phyloP scores from a whole-genome alignment of 352 stramenopile species.

The Globisporangium irregulare region DNA sequence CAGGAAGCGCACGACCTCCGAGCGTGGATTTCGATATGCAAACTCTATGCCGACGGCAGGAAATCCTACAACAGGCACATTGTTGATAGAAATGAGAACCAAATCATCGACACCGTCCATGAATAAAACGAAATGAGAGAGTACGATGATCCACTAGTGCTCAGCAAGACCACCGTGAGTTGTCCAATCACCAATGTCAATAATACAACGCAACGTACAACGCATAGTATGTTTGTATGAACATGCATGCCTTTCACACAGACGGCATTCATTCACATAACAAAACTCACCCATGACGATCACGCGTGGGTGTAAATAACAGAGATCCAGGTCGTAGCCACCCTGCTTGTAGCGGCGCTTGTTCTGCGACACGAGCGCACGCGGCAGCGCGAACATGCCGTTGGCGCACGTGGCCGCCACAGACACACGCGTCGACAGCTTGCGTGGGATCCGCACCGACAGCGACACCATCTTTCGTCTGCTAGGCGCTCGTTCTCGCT shows the following conservation, averaged over 20 bases:
- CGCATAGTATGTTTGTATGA: background rate
- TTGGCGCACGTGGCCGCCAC: constrained; percentile 28
- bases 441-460: background rate
- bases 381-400: constrained; percentile 42
- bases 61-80: constrained; percentile 32
- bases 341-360: constrained; percentile 58
- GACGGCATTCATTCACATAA: background rate
- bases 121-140: background rate
- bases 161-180: no score
- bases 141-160: background rate
- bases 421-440: background rate
- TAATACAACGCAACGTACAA: no score
- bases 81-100: background rate
- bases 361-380: constrained; percentile 77
- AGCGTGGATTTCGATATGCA: constrained; percentile 60
- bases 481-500: background rate
- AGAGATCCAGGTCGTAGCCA: constrained; percentile 69
- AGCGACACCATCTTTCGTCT: background rate
- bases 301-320: constrained; percentile 67
- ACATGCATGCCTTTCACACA: no score
- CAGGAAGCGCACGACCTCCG: constrained; percentile 54
- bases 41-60: constrained; percentile 53
- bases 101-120: background rate
- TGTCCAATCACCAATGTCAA: no score
- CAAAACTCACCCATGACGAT: constrained; percentile 68